Conservation (phyloP, 179 eudicot genomes). For the Spergularia azorica region DNA sequence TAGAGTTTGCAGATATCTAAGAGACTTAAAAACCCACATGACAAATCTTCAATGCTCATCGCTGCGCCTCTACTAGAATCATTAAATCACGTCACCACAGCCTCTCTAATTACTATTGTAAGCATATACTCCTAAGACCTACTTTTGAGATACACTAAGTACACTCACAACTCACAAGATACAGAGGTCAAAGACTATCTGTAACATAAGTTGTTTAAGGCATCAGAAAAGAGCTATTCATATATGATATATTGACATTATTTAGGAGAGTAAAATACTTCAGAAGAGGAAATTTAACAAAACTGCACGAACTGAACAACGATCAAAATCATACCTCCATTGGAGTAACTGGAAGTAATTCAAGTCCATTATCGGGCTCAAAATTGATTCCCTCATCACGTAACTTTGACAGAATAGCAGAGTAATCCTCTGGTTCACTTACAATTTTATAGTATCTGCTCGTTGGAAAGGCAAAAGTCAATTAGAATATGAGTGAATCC, state of each 20-base stretch:
- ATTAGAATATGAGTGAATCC: conserved; percentile 12
- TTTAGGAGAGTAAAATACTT: background rate
- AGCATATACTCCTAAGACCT: no score
- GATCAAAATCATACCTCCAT: conserved; percentile 60
- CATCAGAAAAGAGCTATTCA: no score
- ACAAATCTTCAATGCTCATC: no score
- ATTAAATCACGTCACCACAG: no score
- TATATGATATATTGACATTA: background rate
- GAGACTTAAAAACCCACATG: no score
- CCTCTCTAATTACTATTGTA: no score
- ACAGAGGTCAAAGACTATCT: no score
- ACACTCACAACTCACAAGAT: no score
- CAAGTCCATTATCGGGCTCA: conserved; percentile 84
- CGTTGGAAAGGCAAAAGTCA: background rate
- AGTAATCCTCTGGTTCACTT: conserved; percentile 65
- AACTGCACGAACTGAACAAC: conserved; percentile 7
- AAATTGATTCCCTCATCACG: conserved; percentile 76
- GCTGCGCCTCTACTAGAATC: no score
- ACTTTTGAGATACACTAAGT: no score
- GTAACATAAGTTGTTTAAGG: background rate
- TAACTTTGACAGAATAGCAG: conserved; percentile 63
- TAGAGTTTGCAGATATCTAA: no score
- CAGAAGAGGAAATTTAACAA: background rate
- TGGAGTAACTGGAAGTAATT: conserved; percentile 62
- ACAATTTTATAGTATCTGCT: conserved; percentile 78